These are phyloP conservation scores for Ustilago bromivora DNA, from an alignment of 1,284 basidiomycete species.

Conservation along the genomic window DNA sequence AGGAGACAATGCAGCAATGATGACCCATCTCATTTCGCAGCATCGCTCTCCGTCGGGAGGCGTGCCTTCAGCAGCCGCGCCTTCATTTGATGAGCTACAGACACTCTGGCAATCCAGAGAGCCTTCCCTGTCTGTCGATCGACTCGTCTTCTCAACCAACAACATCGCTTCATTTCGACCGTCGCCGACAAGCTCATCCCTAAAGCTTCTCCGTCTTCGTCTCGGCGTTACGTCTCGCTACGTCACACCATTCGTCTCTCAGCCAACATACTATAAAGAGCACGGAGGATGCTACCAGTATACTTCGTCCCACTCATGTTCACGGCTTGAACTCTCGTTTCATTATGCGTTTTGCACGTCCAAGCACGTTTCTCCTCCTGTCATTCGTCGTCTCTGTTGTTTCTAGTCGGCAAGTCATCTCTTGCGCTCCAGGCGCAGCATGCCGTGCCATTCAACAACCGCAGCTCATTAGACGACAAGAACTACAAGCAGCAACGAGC, in stretches of 20 bases:
- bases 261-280: background rate
- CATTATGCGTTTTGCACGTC: background rate
- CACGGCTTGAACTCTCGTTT: background rate
- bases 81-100: background rate
- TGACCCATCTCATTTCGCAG: background rate
- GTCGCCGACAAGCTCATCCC: background rate
- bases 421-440: background rate
- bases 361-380: background rate
- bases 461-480: constrained; percentile 1
- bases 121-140: background rate
- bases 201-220: background rate
- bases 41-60: background rate
- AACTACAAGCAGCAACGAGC: background rate
- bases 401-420: background rate
- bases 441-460: no score
- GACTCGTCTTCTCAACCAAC: background rate
- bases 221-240: background rate
- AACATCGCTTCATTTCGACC: background rate
- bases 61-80: background rate
- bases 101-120: background rate
- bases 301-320: background rate
- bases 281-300: background rate
- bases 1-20: background rate
- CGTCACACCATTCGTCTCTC: background rate
- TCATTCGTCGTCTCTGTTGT: background rate